Conservation (phyloP, 169 alveolate genomes). For the Babesia bovis region DNA sequence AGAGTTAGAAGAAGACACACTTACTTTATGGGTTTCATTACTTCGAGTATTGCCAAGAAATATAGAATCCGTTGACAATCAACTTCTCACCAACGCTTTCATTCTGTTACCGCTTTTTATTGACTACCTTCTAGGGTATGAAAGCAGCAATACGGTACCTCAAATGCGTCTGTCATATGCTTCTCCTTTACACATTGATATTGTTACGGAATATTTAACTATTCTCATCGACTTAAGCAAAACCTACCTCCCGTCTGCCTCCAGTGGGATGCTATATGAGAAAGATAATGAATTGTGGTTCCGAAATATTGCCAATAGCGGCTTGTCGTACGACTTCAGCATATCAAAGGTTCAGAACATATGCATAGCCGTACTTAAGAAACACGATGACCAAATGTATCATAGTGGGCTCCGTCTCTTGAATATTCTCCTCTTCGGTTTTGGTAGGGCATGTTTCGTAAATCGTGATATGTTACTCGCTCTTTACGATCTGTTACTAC, state of each 20-base stretch:
- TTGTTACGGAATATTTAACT: conserved; percentile 32
- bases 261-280: conserved; percentile 1
- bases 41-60: conserved; percentile 44
- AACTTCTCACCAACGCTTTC: conserved; percentile 3
- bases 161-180: neutral
- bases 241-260: neutral
- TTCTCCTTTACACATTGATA: conserved; percentile 5
- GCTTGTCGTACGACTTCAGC: neutral
- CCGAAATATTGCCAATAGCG: neutral
- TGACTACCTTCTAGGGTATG: conserved; percentile 6
- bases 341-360: conserved; percentile 1
- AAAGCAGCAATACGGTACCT: neutral
- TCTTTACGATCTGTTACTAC: neutral
- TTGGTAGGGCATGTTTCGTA: conserved; percentile 5
- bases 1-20: conserved; percentile 23
- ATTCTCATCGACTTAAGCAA: conserved; percentile 4
- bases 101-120: conserved; percentile 27
- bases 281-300: conserved; percentile 4
- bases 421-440: conserved; percentile 18
- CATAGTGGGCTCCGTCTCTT: conserved; percentile 20
- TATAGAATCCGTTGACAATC: conserved; percentile 6
- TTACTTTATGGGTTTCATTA: conserved; percentile 39
- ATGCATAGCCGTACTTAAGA: conserved; percentile 1
- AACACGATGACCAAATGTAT: neutral
- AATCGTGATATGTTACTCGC: neutral